A percentile compares a stretch with the other conserved stretches of the same genome.
phyloP scores from a whole-genome alignment of 257 asterid genomes.

The Prunella vulgaris region DNA sequence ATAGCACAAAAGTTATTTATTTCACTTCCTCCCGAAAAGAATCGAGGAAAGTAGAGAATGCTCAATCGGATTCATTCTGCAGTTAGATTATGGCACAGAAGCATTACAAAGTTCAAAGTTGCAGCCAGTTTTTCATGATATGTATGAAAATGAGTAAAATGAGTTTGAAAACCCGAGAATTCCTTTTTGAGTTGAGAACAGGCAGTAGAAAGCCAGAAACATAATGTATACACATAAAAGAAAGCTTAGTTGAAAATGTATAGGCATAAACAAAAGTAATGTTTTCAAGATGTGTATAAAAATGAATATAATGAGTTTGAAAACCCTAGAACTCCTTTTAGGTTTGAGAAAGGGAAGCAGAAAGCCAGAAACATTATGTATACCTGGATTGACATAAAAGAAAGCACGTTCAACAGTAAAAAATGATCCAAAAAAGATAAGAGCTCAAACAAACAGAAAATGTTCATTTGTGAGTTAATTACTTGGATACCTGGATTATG shows the following conservation, averaged over 20 bases:
- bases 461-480: not conserved
- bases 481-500: slow-evolving; percentile 73
- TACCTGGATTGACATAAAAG: not conserved
- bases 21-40: not conserved
- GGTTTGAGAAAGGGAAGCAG: not conserved
- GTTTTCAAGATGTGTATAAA: too few species aligned
- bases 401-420: not conserved
- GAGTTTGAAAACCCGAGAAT: not conserved
- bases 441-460: not conserved
- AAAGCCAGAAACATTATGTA: not conserved
- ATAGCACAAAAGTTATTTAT: not conserved
- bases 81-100: not conserved
- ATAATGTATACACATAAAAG: not conserved
- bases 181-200: not conserved
- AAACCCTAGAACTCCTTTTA: not conserved
- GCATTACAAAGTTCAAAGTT: not conserved
- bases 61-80: not conserved
- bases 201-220: not conserved
- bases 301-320: too few species aligned
- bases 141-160: not conserved
- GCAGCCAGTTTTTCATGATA: too few species aligned
- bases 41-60: not conserved
- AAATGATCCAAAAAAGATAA: not conserved
- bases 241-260: not conserved
- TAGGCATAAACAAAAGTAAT: too few species aligned